A percentile compares a stretch with the other conserved stretches of the same genome.
Evolutionary conservation across 140 eudicot genomes (phyloP).

Genomic region (Flaveria floridana): DNA sequence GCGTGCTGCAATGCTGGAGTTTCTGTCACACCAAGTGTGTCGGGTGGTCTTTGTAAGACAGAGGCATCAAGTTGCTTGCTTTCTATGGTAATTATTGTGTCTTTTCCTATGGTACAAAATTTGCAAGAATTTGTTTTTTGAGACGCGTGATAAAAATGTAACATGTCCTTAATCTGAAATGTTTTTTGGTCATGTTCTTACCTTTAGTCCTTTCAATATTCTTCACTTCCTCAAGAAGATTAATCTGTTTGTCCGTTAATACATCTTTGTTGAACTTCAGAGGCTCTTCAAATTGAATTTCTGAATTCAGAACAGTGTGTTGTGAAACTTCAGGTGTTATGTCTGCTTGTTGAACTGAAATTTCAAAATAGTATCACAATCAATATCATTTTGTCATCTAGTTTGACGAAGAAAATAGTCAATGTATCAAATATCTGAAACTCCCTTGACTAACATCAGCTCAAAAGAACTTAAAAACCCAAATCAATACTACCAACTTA

Average conservation of each 20-base stretch:
- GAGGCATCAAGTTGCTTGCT: slow-evolving; percentile 37
- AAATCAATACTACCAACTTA: too few species aligned
- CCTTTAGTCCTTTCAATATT: slow-evolving; percentile 31
- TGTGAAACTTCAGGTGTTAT: slow-evolving; percentile 29
- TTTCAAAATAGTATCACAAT: not conserved
- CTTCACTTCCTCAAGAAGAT: slow-evolving; percentile 25
- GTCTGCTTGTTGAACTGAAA: slow-evolving; percentile 33
- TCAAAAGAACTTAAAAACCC: too few species aligned
- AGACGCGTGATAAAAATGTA: not conserved
- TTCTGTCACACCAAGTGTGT: slow-evolving; percentile 21
- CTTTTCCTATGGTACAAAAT: slow-evolving; percentile 41
- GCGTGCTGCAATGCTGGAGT: slow-evolving; percentile 26
- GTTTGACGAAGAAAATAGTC: not conserved
- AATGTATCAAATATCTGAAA: not conserved
- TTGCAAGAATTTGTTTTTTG: not conserved
- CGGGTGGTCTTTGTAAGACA: slow-evolving; percentile 24
- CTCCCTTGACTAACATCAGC: not conserved
- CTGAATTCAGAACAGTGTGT: slow-evolving; percentile 14
- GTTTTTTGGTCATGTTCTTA: not conserved
- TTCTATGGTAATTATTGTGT: slow-evolving; percentile 46
- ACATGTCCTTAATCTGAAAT: not conserved
- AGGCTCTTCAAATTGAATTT: slow-evolving; percentile 37
- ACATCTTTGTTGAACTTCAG: slow-evolving; percentile 31
- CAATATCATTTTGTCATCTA: slow-evolving; percentile 6
- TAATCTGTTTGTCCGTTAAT: slow-evolving; percentile 30